Base-by-base conservation (phyloP, 2,329 filamentous ascomycete species). In the Albifimbria verrucaria region DNA sequence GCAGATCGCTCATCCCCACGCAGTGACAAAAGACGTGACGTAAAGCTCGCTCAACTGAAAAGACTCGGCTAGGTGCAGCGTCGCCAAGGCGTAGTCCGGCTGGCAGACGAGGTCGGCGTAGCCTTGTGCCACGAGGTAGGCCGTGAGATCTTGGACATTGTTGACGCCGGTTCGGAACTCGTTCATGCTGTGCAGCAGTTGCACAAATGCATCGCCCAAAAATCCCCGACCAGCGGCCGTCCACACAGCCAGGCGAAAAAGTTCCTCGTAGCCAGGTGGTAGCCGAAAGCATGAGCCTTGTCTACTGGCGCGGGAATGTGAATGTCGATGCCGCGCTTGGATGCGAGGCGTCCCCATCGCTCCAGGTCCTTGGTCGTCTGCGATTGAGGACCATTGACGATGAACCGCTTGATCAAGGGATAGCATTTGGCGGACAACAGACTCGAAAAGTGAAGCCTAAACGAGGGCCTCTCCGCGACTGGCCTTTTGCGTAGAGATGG, bases 21-120 rank as follows among this genome's bases (percentile, higher is more conserved):
- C 89, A 91, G 63, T 94, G 90, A 15, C 82, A 79, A 68, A 92
- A 91, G 0, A 89, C 85, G 62, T 89, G 81, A 85, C 78, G 75
- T 90, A 93, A 12, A 90, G 69, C n/a, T 83, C 78, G 50, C 74
- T 76, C 23, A 88, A 68, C 49, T 81, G 79, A 57, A 85, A 86
- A 21, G 77, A 73, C 62, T 93, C 89, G 2, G 88, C 85, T 43
- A 91, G 78, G 49, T 81, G 80, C 12, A 93, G 71, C 44, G 86
- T 73, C 0, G 85, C 88, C 36, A 92, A 66, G 0, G 89, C 85
- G 63, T 92, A 84, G 49, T 85, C 79, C 0, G 87, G 82, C 55
- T 84, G 82, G 54, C 84, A 80, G 3, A 79, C 77, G 64, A 92
- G 80, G 54, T 86, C 78, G 7, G 86, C 68, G 61, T 93, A 93